Percentiles rank a stretch among this genome's conserved stretches.
phyloP scores from a whole-genome alignment of 1,139 yeast genomes.

The Diutina rugosa region DNA sequence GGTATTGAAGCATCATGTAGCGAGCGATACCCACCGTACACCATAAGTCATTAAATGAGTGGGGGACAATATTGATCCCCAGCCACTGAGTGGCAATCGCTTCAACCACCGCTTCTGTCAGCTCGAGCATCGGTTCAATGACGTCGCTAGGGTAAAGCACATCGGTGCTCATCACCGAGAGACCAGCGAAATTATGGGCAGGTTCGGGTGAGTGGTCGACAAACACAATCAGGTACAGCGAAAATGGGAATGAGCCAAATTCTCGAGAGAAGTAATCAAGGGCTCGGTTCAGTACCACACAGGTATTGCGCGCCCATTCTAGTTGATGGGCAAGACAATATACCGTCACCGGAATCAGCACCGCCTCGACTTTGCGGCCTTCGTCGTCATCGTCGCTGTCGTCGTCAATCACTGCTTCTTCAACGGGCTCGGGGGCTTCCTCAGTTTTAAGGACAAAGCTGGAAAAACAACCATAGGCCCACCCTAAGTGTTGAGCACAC shows the following conservation, averaged over 20 bases:
- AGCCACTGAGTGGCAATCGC: constrained; percentile 87
- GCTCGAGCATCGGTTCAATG: constrained; percentile 67
- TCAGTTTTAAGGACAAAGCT: constrained; percentile 13
- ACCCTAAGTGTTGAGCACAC: constrained; percentile 92
- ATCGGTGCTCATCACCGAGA: constrained; percentile 52
- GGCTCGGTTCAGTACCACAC: constrained; percentile 64
- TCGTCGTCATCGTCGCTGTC: constrained; percentile 17
- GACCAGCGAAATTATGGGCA: constrained; percentile 60
- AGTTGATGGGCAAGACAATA: constrained; percentile 46
- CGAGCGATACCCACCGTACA: constrained; percentile 76
- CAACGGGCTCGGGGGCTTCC: constrained; percentile 14
- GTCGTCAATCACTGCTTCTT: constrained; percentile 20
- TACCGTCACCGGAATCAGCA: constrained; percentile 35
- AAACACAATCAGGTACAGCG: constrained; percentile 68
- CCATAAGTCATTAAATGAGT: constrained; percentile 79
- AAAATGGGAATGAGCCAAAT: constrained; percentile 87
- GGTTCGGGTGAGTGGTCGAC: constrained; percentile 41
- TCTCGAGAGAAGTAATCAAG: constrained; percentile 77
- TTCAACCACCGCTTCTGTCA: constrained; percentile 56
- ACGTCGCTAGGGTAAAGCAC: constrained; percentile 64
- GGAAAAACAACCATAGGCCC: constrained; percentile 86
- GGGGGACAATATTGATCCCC: constrained; percentile 83
- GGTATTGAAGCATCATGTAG: constrained; percentile 69
- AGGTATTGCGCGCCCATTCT: constrained; percentile 57
- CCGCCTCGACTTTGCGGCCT: constrained; percentile 22